These are phyloP conservation scores for Tulasnella sp. DNA, from an alignment of 768 basidiomycete species.

Conservation along the genomic window DNA sequence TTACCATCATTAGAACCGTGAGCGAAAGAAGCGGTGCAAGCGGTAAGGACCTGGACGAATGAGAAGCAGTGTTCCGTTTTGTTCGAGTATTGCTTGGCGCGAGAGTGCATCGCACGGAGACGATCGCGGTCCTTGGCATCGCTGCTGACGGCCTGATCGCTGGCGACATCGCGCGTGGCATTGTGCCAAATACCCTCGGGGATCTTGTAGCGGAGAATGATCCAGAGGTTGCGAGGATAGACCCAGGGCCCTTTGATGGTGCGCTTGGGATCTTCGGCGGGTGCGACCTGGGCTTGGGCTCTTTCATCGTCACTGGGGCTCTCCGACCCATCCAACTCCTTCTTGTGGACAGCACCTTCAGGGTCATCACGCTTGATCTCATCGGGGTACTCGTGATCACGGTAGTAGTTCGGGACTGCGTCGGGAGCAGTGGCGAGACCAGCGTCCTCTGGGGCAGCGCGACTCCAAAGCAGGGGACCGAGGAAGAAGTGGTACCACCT, in stretches of 20 bases:
- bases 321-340: background rate
- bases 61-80: slow-evolving; percentile 50
- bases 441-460: slow-evolving; percentile 45
- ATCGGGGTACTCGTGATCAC: background rate
- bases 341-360: background rate
- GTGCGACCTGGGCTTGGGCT: background rate
- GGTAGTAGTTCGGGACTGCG: slow-evolving; percentile 45
- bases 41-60: slow-evolving; percentile 50
- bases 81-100: slow-evolving; percentile 47
- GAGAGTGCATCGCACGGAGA: slow-evolving; percentile 44
- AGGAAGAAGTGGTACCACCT: slow-evolving; percentile 49
- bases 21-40: slow-evolving; percentile 50
- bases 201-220: slow-evolving; percentile 44
- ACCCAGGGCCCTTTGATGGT: slow-evolving; percentile 44
- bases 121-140: slow-evolving; percentile 40
- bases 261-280: background rate
- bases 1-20: slow-evolving; percentile 51
- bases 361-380: background rate
- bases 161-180: slow-evolving; percentile 33
- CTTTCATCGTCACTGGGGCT: background rate
- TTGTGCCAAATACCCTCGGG: slow-evolving; percentile 33
- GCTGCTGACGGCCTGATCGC: slow-evolving; percentile 32
- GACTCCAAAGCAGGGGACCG: slow-evolving; percentile 48
- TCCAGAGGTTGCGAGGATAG: slow-evolving; percentile 46
- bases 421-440: slow-evolving; percentile 35